A percentile compares a stretch with the other conserved stretches of the same genome.
Conservation (phyloP, 305 asterid genomes). For the Solanum aculeatissimum region DNA sequence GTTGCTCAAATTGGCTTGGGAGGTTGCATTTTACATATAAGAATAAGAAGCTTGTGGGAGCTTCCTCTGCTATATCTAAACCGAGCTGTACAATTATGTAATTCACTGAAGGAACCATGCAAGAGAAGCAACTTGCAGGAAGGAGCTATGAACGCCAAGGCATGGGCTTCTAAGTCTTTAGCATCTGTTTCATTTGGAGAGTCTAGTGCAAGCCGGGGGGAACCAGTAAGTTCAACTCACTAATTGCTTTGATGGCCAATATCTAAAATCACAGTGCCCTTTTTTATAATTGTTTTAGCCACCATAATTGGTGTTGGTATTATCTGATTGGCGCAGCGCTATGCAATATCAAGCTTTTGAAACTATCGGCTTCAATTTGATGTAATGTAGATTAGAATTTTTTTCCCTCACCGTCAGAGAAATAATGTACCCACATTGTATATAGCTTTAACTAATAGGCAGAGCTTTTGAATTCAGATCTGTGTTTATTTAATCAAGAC, state of each 20-base stretch:
- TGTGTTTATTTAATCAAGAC: neutral
- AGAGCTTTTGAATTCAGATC: neutral
- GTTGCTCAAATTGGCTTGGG: conserved; percentile 48
- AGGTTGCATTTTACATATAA: conserved; percentile 36
- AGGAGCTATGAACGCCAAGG: conserved; percentile 91
- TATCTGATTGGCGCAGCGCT: neutral
- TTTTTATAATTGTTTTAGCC: neutral
- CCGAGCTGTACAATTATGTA: conserved; percentile 48
- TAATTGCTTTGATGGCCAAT: conserved; percentile 6
- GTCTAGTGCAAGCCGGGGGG: conserved; percentile 50
- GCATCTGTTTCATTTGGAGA: conserved; percentile 89
- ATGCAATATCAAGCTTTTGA: conserved; percentile 1
- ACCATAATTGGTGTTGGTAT: neutral
- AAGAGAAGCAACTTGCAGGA: conserved; percentile 85
- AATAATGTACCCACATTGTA: conserved; percentile 8
- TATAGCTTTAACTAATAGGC: conserved; percentile 13
- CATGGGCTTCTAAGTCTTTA: conserved; percentile 95
- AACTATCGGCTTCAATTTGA: conserved; percentile 12
- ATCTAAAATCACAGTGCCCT: conserved; percentile 2
- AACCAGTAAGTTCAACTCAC: conserved; percentile 26
- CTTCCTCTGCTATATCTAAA: conserved; percentile 40
- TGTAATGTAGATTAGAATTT: conserved; percentile 18
- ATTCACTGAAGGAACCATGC: conserved; percentile 60
- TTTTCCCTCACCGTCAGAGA: neutral
- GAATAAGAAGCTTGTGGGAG: conserved; percentile 64